A percentile compares a stretch with the other conserved stretches of the same genome.
Evolutionary conservation across 768 basidiomycete species (phyloP).

Genomic region (Sarcodon sp.): DNA sequence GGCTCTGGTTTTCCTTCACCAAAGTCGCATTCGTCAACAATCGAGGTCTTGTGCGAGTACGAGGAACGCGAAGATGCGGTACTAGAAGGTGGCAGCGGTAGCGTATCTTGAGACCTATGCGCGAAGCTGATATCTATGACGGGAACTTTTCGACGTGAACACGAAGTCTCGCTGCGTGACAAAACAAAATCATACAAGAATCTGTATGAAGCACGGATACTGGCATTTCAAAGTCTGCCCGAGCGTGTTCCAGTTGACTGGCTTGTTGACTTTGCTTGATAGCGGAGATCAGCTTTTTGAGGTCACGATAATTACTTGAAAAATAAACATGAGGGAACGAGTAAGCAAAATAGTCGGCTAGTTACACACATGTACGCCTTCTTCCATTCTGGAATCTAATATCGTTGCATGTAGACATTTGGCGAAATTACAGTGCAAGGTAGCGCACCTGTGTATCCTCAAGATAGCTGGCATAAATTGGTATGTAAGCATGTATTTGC

Average conservation of each 20-base stretch:
- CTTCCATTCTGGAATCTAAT: slow-evolving; percentile 65
- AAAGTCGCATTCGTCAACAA: no score
- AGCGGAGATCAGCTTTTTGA: slow-evolving; percentile 53
- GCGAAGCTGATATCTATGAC: no score
- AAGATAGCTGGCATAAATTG: slow-evolving; percentile 35
- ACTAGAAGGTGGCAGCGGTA: no score
- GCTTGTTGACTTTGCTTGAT: slow-evolving; percentile 23
- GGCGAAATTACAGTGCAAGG: neutral
- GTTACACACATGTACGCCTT: slow-evolving; percentile 48
- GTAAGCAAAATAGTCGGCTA: neutral
- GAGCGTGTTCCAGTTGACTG: neutral
- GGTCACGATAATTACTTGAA: slow-evolving; percentile 53
- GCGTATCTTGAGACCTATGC: no score
- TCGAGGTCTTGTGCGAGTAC: no score
- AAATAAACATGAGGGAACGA: neutral
- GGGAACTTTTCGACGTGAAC: no score
- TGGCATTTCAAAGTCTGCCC: neutral
- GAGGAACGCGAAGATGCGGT: no score
- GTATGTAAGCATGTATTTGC: neutral
- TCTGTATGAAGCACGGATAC: neutral
- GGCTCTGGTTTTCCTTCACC: no score
- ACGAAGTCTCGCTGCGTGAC: no score
- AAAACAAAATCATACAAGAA: neutral
- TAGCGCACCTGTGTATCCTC: slow-evolving; percentile 50
- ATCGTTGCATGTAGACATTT: neutral